Evolutionary conservation across 306 rosid genomes (phyloP).

Genomic region (Vachellia collinsii): DNA sequence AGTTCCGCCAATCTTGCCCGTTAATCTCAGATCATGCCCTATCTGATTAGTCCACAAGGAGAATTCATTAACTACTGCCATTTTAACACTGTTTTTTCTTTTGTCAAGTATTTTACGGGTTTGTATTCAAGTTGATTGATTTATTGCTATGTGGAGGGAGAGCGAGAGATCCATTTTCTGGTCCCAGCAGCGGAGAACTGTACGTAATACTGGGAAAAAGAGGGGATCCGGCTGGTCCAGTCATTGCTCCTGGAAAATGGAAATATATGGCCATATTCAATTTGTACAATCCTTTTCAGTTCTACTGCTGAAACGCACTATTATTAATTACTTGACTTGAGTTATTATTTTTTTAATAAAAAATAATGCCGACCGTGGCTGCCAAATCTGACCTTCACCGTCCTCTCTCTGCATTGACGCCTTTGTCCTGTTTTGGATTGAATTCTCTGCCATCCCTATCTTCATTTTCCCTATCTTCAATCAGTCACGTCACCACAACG

Average conservation of each 20-base stretch:
- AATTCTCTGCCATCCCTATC: neutral
- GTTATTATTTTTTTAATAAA: neutral
- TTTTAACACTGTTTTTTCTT: neutral
- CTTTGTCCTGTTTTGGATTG: neutral
- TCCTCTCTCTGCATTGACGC: neutral
- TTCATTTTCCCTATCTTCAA: neutral
- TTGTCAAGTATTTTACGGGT: neutral
- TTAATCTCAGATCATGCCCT: conserved; percentile 18
- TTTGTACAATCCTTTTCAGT: neutral
- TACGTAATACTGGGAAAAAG: neutral
- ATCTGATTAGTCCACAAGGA: neutral
- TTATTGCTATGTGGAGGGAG: neutral
- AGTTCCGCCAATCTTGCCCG: conserved; percentile 46
- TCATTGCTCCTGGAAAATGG: neutral
- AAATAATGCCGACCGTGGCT: neutral
- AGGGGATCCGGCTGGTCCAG: neutral
- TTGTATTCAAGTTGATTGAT: neutral
- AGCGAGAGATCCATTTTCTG: neutral
- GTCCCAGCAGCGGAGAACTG: neutral
- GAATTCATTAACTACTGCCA: neutral
- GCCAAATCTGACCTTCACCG: neutral
- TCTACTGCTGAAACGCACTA: neutral
- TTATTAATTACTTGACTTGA: neutral
- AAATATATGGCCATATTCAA: neutral
- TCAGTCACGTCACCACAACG: neutral